Evolutionary conservation across 1,284 basidiomycete species (phyloP), one percentile per base, ranked within the genome.

Genomic region (Ceratobasidium sp.): DNA sequence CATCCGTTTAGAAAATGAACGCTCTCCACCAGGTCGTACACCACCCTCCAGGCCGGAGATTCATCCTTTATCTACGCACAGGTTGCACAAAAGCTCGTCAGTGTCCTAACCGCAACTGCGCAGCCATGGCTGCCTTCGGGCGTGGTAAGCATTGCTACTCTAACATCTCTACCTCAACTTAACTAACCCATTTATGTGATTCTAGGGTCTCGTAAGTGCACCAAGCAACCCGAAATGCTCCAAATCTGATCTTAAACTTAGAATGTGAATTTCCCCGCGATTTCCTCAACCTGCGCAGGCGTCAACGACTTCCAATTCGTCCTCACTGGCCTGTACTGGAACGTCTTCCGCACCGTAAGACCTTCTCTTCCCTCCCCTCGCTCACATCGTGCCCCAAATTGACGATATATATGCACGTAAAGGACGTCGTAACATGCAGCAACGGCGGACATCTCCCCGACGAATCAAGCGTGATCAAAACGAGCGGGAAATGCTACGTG

Each of bases 181-280:
- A 17, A 15, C 29, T 33, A 11, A 22, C 33, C 50, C 17, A 33
- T 27, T 22, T 51, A 8, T n/a, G 9, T 9, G 14, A 15, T 56
- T 33, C 5, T 51, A 72, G 69, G 69, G 69, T 33, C 56, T 72
- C 9, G 69, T 72, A 29, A 53, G 69, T 31, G 33, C 47, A 15
- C 22, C 9, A 19, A 7, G 11, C 19, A 14, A 29, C 2, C 29
- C 15, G 1, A 15, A 24, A 11, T 6, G 31, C n/a, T 50, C 7
- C 24, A 19, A 22, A n/a, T 17, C 29, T 72, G 7, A 53, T 8
- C 41, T 14, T 8, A 22, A 5, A 24, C 19, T 14, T 74, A 89
- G 69, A 88, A 88, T 79, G 86, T 89, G 76, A 89, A 89, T 81
- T 88, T 85, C 80, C 84, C 85, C 0, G 77, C 83, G 31, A 84